Conservation (phyloP, 73 alveolate species). For the Stentor roeselii region DNA sequence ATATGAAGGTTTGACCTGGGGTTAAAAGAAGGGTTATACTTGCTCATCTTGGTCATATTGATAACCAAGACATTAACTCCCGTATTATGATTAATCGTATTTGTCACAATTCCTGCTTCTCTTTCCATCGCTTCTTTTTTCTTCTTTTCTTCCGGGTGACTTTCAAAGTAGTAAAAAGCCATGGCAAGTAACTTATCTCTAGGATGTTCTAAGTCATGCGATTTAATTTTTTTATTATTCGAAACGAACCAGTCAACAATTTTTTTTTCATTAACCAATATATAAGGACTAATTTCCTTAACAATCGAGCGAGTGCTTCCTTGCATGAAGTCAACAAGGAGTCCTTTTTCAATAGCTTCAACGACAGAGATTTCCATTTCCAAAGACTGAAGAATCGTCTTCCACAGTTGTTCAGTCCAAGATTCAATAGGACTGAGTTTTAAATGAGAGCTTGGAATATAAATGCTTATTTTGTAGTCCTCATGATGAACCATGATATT, state of each 20-base stretch:
- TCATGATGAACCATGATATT: slow-evolving; percentile 8
- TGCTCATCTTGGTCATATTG: background rate
- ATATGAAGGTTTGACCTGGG: background rate
- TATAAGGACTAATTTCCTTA: background rate
- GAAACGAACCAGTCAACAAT: background rate
- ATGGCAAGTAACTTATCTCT: background rate
- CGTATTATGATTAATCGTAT: background rate
- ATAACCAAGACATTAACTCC: background rate
- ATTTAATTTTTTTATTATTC: background rate
- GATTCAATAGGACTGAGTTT: background rate
- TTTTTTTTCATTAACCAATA: background rate
- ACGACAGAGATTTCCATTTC: background rate
- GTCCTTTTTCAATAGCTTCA: slow-evolving; percentile 19
- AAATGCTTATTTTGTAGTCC: slow-evolving; percentile 9
- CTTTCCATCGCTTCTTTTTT: background rate
- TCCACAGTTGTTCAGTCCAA: slow-evolving; percentile 13
- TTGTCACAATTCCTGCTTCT: background rate
- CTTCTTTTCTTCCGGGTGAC: background rate
- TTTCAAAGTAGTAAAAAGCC: slow-evolving; percentile 13
- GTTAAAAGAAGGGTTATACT: background rate
- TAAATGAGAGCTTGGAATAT: slow-evolving; percentile 3
- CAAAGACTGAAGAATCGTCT: background rate
- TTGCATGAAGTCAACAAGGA: slow-evolving; percentile 13
- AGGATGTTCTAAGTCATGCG: background rate
- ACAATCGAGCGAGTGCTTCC: slow-evolving; percentile 5